Evolutionary conservation across 1,139 yeast species (phyloP).

Genomic region (Nakaseomyces nivariensis): DNA sequence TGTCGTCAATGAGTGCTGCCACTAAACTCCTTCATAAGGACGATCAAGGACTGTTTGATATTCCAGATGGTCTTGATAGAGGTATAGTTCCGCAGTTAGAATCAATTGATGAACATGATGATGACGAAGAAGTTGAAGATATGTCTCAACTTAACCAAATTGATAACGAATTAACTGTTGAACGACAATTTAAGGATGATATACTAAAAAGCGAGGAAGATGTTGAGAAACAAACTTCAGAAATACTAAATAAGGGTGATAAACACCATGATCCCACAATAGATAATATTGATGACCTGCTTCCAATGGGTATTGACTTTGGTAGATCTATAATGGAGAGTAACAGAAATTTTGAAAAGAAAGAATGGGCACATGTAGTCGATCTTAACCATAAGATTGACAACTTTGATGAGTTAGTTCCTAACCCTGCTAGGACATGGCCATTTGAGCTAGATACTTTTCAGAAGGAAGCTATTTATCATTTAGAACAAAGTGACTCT

Average conservation of each 20-base stretch:
- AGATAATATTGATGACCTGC: conserved; percentile 57
- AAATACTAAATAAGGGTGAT: conserved; percentile 3
- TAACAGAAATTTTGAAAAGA: conserved; percentile 34
- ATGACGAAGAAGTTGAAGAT: conserved; percentile 15
- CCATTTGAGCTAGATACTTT: conserved; percentile 91
- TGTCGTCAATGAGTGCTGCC: conserved; percentile 16
- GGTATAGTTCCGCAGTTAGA: conserved; percentile 42
- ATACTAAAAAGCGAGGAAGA: conserved; percentile 25
- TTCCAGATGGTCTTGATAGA: conserved; percentile 73
- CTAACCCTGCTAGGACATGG: conserved; percentile 86
- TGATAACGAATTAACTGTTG: conserved; percentile 24
- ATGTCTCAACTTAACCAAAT: conserved; percentile 19
- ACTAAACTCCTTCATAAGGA: conserved; percentile 53
- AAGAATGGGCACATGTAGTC: conserved; percentile 92
- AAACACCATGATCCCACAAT: conserved; percentile 6
- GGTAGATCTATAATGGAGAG: conserved; percentile 33
- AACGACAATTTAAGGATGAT: conserved; percentile 22
- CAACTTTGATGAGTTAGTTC: conserved; percentile 79
- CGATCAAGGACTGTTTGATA: conserved; percentile 62
- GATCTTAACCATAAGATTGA: conserved; percentile 75
- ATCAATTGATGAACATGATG: conserved; percentile 7
- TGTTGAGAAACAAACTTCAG: conserved; percentile 7
- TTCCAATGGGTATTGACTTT: conserved; percentile 56
- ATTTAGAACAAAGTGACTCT: conserved; percentile 92
- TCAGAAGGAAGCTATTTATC: conserved; percentile 95